phyloP scores from a whole-genome alignment of 2,329 filamentous ascomycete species.

The Chalara sp. region DNA sequence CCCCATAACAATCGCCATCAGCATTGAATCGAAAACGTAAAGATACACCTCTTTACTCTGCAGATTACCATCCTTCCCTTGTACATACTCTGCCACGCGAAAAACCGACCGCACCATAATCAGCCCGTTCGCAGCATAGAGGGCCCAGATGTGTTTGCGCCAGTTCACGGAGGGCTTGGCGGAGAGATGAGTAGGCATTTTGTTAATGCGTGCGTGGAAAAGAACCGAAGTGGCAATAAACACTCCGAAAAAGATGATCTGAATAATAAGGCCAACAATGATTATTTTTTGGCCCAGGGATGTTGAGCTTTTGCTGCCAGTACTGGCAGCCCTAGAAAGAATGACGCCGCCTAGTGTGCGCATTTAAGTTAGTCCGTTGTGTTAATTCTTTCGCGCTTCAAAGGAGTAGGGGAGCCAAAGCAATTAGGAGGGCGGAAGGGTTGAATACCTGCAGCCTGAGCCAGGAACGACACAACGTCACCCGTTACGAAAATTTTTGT shows the following conservation, averaged over 20 bases:
- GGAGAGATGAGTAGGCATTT: constrained; percentile 1
- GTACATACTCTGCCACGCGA: constrained; percentile 38
- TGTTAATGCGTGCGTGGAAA: constrained; percentile 3
- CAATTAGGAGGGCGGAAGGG: background rate
- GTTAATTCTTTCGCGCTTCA: background rate
- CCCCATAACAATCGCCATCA: constrained; percentile 32
- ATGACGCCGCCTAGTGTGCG: constrained; percentile 12
- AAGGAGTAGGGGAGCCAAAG: background rate
- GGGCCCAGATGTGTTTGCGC: constrained; percentile 28
- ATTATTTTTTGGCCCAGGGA: constrained; percentile 33
- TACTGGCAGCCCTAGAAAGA: background rate
- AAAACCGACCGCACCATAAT: constrained; percentile 41
- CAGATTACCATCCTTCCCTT: constrained; percentile 37
- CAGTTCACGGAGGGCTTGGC: background rate
- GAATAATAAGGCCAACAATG: constrained; percentile 38
- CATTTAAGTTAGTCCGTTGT: constrained; percentile 12
- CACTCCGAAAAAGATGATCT: constrained; percentile 41
- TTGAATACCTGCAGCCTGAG: constrained; percentile 30
- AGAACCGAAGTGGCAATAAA: constrained; percentile 29
- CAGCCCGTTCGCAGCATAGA: constrained; percentile 34
- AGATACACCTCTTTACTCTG: constrained; percentile 35
- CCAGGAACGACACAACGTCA: constrained; percentile 34
- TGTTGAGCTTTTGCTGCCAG: constrained; percentile 25
- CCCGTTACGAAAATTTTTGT: constrained; percentile 37
- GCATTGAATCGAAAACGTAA: constrained; percentile 37